These are phyloP conservation scores for Uronychia binucleata DNA, from an alignment of 73 alveolate genomes.

Conservation along the genomic window DNA sequence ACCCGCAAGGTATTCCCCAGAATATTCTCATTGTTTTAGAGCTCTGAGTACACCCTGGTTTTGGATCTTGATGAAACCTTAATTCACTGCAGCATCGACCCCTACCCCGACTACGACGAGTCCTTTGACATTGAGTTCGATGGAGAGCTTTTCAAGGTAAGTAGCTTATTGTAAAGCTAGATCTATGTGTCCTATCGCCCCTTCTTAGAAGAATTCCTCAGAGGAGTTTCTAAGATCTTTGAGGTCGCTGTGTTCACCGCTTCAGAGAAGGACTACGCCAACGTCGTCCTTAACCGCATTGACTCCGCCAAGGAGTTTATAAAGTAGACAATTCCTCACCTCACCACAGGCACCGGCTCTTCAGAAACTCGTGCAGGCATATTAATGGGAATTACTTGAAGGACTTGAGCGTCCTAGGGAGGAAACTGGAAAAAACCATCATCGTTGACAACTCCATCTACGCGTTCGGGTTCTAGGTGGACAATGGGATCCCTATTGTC, in stretches of 20 bases:
- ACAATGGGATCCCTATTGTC: slow-evolving; percentile 67
- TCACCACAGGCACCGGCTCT: slow-evolving; percentile 37
- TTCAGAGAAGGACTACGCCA: slow-evolving; percentile 63
- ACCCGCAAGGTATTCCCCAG: background rate
- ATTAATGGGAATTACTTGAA: slow-evolving; percentile 28
- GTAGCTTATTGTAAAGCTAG: background rate
- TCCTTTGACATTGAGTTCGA: slow-evolving; percentile 6
- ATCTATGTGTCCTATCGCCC: slow-evolving; percentile 62
- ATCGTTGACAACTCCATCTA: slow-evolving; percentile 61
- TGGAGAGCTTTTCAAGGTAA: background rate
- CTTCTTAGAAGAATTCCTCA: slow-evolving; percentile 36
- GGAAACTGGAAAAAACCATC: slow-evolving; percentile 51
- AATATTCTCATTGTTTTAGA: too few relatives aligned
- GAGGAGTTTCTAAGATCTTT: slow-evolving; percentile 25
- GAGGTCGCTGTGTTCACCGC: slow-evolving; percentile 71
- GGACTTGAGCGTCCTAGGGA: slow-evolving; percentile 56
- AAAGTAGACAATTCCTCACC: background rate
- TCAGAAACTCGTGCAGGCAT: slow-evolving; percentile 51
- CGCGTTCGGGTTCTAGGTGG: slow-evolving; percentile 54
- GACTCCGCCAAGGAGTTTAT: slow-evolving; percentile 46
- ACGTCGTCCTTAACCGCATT: slow-evolving; percentile 37
- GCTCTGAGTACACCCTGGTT: slow-evolving; percentile 45
- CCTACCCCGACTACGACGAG: slow-evolving; percentile 53
- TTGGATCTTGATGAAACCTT: slow-evolving; percentile 69
- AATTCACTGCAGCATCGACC: slow-evolving; percentile 52